A percentile compares a stretch with the other conserved stretches of the same genome.
phyloP scores from a whole-genome alignment of 352 stramenopile species.

The Plasmopara viticola region DNA sequence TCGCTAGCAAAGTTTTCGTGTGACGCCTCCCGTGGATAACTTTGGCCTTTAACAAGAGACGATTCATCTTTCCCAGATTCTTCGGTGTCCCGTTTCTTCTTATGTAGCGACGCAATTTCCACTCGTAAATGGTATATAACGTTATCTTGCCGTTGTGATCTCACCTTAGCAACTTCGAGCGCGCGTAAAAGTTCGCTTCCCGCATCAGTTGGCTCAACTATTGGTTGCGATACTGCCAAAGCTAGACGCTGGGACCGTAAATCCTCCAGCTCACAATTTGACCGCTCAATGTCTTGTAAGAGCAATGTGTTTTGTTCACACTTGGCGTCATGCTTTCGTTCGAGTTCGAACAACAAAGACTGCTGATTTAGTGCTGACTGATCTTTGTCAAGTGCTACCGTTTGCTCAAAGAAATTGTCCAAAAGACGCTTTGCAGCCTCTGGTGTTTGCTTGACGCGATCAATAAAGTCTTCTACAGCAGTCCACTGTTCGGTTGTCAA shows the following conservation, averaged over 20 bases:
- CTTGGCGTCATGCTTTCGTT: conserved; percentile 17
- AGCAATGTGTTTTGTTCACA: conserved; percentile 31
- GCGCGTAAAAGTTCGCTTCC: conserved; percentile 16
- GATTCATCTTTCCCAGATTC: not conserved
- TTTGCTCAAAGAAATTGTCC: conserved; percentile 2
- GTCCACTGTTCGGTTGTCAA: conserved; percentile 51
- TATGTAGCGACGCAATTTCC: conserved; percentile 22
- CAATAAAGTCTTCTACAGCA: conserved; percentile 62
- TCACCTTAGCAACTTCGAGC: conserved; percentile 19
- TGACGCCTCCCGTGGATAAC: not conserved
- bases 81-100: conserved; percentile 3
- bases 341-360: conserved; percentile 7
- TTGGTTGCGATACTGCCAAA: conserved; percentile 1
- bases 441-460: conserved; percentile 48
- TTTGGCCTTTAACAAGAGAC: no score
- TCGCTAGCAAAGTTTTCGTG: not conserved
- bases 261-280: conserved; percentile 32
- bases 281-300: conserved; percentile 24
- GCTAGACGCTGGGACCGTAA: conserved; percentile 6
- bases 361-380: conserved; percentile 3
- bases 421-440: conserved; percentile 45
- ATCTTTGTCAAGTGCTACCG: conserved; percentile 3
- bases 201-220: conserved; percentile 6
- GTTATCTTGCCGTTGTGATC: conserved; percentile 20
- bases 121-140: conserved; percentile 23